Evolutionary conservation across 192 early-diverging fungal species (phyloP).

Genomic region (Dissophora globulifera): DNA sequence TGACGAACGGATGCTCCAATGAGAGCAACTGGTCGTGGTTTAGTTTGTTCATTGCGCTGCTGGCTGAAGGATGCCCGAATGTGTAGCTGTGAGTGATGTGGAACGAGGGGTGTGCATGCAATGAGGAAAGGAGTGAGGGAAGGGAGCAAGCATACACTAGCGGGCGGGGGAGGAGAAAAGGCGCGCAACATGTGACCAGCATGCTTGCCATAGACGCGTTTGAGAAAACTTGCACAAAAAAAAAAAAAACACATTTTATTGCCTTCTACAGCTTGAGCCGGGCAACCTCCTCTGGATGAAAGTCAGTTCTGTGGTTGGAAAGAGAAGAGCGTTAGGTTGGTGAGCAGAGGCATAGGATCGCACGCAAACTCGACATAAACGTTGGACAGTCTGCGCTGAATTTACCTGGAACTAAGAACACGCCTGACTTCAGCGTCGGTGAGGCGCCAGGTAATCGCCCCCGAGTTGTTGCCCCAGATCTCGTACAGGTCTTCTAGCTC

Average conservation of each 20-base stretch:
- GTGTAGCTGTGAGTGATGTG: background rate
- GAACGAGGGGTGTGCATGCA: too few species aligned
- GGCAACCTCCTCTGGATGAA: constrained; percentile 66
- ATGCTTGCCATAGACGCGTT: too few species aligned
- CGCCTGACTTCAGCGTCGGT: constrained; percentile 74
- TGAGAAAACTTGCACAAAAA: too few species aligned
- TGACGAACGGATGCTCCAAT: constrained; percentile 95
- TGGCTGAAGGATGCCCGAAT: background rate
- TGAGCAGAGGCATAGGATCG: background rate
- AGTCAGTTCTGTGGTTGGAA: constrained; percentile 68
- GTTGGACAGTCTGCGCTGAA: too few species aligned
- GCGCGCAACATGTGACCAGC: constrained; percentile 8
- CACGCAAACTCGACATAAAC: too few species aligned
- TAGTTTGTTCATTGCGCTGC: constrained; percentile 69
- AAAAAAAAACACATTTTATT: constrained; percentile 1
- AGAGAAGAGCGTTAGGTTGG: background rate
- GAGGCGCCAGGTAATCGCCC: constrained; percentile 76
- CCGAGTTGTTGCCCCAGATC: constrained; percentile 71
- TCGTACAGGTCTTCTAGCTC: constrained; percentile 77
- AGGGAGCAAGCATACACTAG: background rate
- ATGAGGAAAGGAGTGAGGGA: background rate
- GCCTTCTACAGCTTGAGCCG: constrained; percentile 49
- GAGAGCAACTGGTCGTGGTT: constrained; percentile 84
- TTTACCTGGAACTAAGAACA: constrained; percentile 70
- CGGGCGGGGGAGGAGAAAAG: background rate